Evolutionary conservation across 202 grass and related monocot genomes (phyloP).

Genomic region (Hordeum pubiflorum): DNA sequence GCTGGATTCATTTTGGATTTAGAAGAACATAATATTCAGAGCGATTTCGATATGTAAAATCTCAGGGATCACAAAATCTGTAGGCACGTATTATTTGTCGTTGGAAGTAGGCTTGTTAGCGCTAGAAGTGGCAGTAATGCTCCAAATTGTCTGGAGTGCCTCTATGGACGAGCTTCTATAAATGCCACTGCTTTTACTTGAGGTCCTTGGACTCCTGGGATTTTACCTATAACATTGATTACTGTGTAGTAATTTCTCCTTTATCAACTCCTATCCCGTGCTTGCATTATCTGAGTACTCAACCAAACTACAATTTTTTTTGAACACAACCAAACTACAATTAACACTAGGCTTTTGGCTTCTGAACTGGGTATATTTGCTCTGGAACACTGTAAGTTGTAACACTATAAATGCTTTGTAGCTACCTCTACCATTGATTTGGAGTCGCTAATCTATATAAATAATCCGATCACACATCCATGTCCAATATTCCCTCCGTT

Average conservation of each 20-base stretch:
- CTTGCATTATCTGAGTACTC: not conserved
- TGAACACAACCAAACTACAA: not conserved
- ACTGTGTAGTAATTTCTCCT: not conserved
- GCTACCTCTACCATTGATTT: not conserved
- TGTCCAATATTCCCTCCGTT: not conserved
- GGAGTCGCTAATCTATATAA: not conserved
- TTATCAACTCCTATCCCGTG: not conserved
- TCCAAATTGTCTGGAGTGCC: not conserved
- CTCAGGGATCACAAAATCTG: not conserved
- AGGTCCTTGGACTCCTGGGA: not conserved
- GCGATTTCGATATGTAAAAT: not conserved
- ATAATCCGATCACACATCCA: not conserved
- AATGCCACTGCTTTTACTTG: not conserved
- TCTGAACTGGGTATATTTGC: not conserved
- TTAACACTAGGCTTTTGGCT: not conserved
- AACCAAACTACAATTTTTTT: not conserved
- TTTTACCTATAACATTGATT: not conserved
- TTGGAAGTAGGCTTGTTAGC: not conserved
- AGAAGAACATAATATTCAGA: not conserved
- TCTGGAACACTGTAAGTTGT: not conserved
- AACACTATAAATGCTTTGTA: not conserved
- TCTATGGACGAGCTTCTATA: not conserved
- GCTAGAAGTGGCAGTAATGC: not conserved
- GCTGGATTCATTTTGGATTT: not conserved
- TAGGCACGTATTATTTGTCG: not conserved